Evolutionary conservation across 257 asterid species (phyloP).

Genomic region (Mitragyna speciosa): DNA sequence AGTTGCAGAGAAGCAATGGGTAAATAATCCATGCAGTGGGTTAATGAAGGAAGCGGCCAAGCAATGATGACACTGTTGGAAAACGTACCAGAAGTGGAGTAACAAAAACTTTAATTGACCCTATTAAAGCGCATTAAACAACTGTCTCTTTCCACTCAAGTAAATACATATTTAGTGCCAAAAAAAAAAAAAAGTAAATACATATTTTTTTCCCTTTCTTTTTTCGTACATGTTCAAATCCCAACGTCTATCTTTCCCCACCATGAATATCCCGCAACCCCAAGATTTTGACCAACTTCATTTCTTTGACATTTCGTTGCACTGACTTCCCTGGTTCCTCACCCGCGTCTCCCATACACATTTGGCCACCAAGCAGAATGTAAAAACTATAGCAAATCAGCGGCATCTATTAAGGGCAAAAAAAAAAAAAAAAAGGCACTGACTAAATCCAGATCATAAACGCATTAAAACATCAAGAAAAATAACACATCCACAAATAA

Average conservation of each 20-base stretch:
- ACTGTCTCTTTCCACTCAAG: slow-evolving; percentile 1
- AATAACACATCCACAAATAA: not conserved
- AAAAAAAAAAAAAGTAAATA: too few relatives aligned
- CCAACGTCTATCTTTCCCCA: slow-evolving; percentile 40
- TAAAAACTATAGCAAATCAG: not conserved
- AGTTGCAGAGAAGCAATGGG: not conserved
- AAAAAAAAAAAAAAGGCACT: not conserved
- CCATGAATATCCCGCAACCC: slow-evolving; percentile 1
- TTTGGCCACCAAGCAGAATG: not conserved
- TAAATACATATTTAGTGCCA: too few relatives aligned
- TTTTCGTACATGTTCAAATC: slow-evolving; percentile 35
- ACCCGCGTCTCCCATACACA: too few relatives aligned
- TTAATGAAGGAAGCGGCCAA: slow-evolving; percentile 2
- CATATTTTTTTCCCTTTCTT: not conserved
- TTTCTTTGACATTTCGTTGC: slow-evolving; percentile 1
- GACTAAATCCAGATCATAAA: not conserved
- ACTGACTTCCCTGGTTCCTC: not conserved
- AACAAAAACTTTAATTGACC: slow-evolving; percentile 28
- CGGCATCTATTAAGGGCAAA: too few relatives aligned
- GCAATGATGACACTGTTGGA: slow-evolving; percentile 29
- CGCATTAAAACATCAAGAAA: not conserved
- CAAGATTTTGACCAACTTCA: slow-evolving; percentile 33
- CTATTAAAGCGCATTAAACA: slow-evolving; percentile 43
- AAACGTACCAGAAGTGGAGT: slow-evolving; percentile 23
- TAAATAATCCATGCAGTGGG: slow-evolving; percentile 5